Evolutionary conservation across 371 early-diverging fungal species (phyloP), one percentile per base, ranked within the genome.

Genomic region (Choanephora cucurbitarum): DNA sequence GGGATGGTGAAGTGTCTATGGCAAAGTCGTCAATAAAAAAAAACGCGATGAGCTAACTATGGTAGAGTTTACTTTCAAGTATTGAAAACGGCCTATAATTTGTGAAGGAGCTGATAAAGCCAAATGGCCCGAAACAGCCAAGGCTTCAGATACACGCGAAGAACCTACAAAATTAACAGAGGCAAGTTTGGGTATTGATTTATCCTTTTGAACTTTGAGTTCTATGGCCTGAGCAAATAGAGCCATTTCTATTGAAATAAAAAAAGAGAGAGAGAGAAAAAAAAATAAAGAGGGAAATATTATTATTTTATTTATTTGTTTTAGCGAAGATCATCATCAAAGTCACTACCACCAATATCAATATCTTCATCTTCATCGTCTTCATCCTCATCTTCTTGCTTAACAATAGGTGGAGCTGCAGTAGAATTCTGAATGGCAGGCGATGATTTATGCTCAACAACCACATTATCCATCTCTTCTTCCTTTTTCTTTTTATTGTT

Each of bases 321-420:
- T 28, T 28, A 28, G 28, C 80, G 71, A 58, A 80, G 63, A 57
- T 80, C 85, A 58, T 84, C 85, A 53, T 80, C 85, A 32, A 77
- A 75, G 58, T 84, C 85, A 49, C 81, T 82, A 13, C 85, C 85
- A 58, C 85, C 85, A 60, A 84, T 82, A 52, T 82, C 82, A 66
- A 84, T 82, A 44, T 84, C 84, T 58, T 84, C 84, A 50, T 84
- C 82, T 19, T 84, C 82, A 18, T 77, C 72, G n/a, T 80, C 81
- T 10, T 47, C 60, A 1, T 44, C 37, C 5, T 48, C 18, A 19
- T 24, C 44, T 24, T 50, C 44, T 15, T 50, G 5, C 23, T 39
- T 22, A 40, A 21, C n/a, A 54, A 19, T 15, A 39, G 10, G 7
- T 33, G 17, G 11, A 17, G 24, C 8, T 28, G 28, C 28, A 28